Base-by-base conservation (phyloP, 73 alveolate species). In the Paramecium biaurelia region DNA sequence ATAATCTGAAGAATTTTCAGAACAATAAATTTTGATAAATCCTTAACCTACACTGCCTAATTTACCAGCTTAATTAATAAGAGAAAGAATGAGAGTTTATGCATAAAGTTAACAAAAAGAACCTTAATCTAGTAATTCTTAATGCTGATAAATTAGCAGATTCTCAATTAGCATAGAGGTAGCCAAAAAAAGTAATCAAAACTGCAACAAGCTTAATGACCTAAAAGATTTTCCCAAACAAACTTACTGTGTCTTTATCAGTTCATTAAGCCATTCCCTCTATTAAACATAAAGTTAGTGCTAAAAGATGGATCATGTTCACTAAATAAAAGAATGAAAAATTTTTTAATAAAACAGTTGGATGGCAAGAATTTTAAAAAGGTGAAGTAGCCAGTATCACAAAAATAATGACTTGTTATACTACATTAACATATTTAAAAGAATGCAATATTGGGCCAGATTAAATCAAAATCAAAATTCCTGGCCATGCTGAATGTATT, bases 401-500 rank as follows among this genome's bases (percentile, higher is more conserved):
- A 23, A 89, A 89, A 43, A 70, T 89, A 41, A 89, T 89, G 94
- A 89, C 94, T 12, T 89, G 94, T 59, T 89, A 70, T 45, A 82
- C 87, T 2, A 70, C 94, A 12, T 37, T 89, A 12, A 89, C 35
- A 37, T 89, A 23, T 45, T 68, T 89, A 41, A 67, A 70, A 89
- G 89, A 89, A 72, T 38, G 28, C n/a, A 43, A 70, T 8, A 18
- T 89, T 57, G 85, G 84, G 72, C 82, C 93, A n/a, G 94, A 94
- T 7, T 56, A 74, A 28, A 70, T 87, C 8, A 57, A 43, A 38
- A 72, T 94, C 7, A 67, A 53, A 34, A 93, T 88, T 4, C 88
- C 96, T 1, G 92, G 93, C 12, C 85, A 58, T 53, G 95, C 97
- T 9, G 94, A 93, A 14, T 59, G 85, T 15, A 85, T 93, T 41